phyloP scores from a whole-genome alignment of 2,329 filamentous ascomycete species.

The Dactylonectria macrodidyma region DNA sequence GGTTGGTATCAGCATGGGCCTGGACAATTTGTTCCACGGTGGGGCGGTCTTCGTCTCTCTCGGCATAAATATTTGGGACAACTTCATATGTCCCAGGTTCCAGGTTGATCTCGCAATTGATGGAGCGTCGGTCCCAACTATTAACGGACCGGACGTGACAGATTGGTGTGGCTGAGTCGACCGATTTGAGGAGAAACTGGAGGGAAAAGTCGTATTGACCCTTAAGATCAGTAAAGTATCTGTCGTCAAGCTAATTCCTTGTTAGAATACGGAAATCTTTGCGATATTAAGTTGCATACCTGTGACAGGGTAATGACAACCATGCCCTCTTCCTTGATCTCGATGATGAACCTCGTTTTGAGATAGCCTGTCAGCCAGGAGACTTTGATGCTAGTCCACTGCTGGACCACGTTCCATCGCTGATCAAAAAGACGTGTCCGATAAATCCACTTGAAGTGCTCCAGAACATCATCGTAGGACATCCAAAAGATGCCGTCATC shows the following conservation, averaged over 20 bases:
- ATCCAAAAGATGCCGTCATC: slow-evolving; percentile 74
- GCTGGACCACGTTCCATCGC: slow-evolving; percentile 61
- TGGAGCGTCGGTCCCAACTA: slow-evolving; percentile 69
- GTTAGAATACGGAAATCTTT: slow-evolving; percentile 20
- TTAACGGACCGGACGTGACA: slow-evolving; percentile 43
- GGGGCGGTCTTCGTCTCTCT: slow-evolving; percentile 56
- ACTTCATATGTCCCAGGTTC: slow-evolving; percentile 79
- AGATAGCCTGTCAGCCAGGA: slow-evolving; percentile 63
- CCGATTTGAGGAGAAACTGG: slow-evolving; percentile 58
- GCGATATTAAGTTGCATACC: slow-evolving; percentile 32
- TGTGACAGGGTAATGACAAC: slow-evolving; percentile 62
- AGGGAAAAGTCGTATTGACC: slow-evolving; percentile 61
- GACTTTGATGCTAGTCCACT: slow-evolving; percentile 60
- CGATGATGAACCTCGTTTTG: slow-evolving; percentile 60
- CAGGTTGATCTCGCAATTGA: slow-evolving; percentile 80
- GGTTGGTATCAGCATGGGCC: slow-evolving; percentile 58
- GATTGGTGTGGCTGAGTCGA: slow-evolving; percentile 31
- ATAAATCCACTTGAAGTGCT: slow-evolving; percentile 61
- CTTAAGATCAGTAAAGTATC: slow-evolving; percentile 62
- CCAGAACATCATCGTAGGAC: slow-evolving; percentile 60
- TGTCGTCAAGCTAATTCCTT: slow-evolving; percentile 57
- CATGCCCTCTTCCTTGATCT: slow-evolving; percentile 57
- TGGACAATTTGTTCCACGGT: slow-evolving; percentile 74
- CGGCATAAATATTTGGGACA: slow-evolving; percentile 77
- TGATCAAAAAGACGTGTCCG: slow-evolving; percentile 63